Base-by-base conservation (phyloP, 2,329 filamentous ascomycete species). In the Anthostomella pinea region DNA sequence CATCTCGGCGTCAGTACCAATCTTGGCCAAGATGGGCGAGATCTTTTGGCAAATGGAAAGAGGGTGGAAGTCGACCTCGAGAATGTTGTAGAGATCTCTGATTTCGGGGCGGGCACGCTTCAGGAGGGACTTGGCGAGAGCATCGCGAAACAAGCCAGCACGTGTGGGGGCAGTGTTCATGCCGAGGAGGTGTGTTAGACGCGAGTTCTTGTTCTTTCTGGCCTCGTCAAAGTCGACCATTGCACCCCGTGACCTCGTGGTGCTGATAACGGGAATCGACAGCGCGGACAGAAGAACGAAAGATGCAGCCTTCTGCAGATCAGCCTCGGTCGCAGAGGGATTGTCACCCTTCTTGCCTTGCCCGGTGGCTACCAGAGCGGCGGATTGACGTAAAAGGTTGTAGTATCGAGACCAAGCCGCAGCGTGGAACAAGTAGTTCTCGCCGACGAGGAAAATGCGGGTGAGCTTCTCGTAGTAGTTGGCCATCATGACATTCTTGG, bases 381-480 rank as follows among this genome's bases (percentile, higher is more conserved):
- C 83, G 33, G 91, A 96, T 65, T 95, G 86, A 58, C 90, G 89
- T 46, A 98, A 83, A 21, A 98, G 81, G 62, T 89, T 95, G 76
- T 95, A 97, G 74, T 96, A 97, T 56, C 91, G 80, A 54, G 89
- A 94, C 88, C 89, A 98, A 45, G 93, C 89, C 36, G 93, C 93
- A 52, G 93, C 93, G 62, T 98, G 93, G 82, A 98, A 98, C 29
- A 98, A 82, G 65, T 97, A 97, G 75, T 98, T 98, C 71, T 97
- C 93, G 65, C 91, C 95, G 51, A 97, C 93, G 46, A 98, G 80
- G 77, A 98, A 98, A 65, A 98, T 98, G 49, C 90, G 83, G 25
- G 93, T 96, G 40, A 98, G 82, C 73, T 97, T 97, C 77, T 98
- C 93, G 68, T 97, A 98, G 77, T 98, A 98, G 74, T 97, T 98